These are phyloP conservation scores for Boletus eberwhitei DNA, from an alignment of 768 basidiomycete genomes.

Conservation along the genomic window DNA sequence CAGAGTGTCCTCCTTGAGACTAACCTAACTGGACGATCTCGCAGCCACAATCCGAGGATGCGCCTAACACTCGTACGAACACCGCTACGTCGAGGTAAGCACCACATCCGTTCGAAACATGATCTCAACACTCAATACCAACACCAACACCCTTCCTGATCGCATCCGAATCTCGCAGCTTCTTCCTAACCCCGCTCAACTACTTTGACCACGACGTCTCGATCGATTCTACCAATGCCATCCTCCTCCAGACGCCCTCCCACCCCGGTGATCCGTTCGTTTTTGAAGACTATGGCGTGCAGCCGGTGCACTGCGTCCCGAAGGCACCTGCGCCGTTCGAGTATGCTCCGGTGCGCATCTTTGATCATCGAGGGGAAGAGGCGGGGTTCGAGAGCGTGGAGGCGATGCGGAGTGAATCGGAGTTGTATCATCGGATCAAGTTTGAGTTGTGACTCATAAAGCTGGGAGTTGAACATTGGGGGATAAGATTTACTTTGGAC, in stretches of 20 bases:
- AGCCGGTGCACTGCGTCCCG: conserved; percentile 38
- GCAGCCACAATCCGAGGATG: conserved; percentile 62
- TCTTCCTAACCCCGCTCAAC: conserved; percentile 60
- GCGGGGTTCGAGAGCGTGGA: conserved; percentile 31
- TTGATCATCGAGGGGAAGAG: conserved; percentile 35
- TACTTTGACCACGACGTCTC: conserved; percentile 64
- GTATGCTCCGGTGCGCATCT: conserved; percentile 34
- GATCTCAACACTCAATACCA: neutral
- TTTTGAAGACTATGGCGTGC: conserved; percentile 54
- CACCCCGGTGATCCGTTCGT: conserved; percentile 37
- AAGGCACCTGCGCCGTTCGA: conserved; percentile 36
- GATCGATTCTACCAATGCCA: conserved; percentile 53
- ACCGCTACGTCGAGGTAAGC: conserved; percentile 50
- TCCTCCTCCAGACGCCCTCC: conserved; percentile 42
- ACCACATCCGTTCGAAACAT: neutral
- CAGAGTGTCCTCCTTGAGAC: neutral
- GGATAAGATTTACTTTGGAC: neutral
- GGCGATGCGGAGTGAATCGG: conserved; percentile 39
- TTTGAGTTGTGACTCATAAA: conserved; percentile 19
- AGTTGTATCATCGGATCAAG: conserved; percentile 40
- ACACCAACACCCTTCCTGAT: neutral
- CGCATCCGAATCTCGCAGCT: conserved; percentile 30
- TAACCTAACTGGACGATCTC: neutral
- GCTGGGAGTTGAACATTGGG: neutral
- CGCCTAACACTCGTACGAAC: conserved; percentile 58